Percentiles rank a stretch among this genome's conserved stretches.
Conservation (phyloP, 2,329 filamentous ascomycete species). For the Fusarium subglutinans region DNA sequence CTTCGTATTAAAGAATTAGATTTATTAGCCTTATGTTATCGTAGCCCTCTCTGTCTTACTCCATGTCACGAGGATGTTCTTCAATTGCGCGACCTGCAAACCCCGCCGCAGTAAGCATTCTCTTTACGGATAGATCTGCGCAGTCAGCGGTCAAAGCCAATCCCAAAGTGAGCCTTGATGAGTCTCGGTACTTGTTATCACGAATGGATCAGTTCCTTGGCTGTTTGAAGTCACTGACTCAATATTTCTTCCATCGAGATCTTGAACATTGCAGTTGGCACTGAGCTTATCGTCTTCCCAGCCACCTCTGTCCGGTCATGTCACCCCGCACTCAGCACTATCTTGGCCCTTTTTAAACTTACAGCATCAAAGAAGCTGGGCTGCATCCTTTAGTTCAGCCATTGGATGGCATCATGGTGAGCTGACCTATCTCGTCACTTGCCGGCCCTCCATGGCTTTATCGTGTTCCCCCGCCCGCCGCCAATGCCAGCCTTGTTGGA, state of each 20-base stretch:
- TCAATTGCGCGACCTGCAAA: background rate
- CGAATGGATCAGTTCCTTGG: background rate
- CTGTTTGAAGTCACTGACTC: background rate
- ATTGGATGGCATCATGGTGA: slow-evolving; percentile 29
- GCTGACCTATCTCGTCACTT: slow-evolving; percentile 21
- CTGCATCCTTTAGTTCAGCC: slow-evolving; percentile 18
- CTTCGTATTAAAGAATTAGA: background rate
- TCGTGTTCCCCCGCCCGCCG: slow-evolving; percentile 26
- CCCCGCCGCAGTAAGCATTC: background rate
- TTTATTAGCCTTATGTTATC: background rate
- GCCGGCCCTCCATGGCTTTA: slow-evolving; percentile 29
- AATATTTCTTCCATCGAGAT: slow-evolving; percentile 6
- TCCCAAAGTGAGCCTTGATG: background rate
- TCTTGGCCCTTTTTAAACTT: slow-evolving; percentile 18
- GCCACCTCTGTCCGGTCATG: background rate
- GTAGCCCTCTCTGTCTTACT: background rate
- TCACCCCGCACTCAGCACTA: slow-evolving; percentile 23
- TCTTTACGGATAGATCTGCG: slow-evolving; percentile 10
- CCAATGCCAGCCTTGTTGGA: slow-evolving; percentile 27
- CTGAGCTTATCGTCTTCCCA: slow-evolving; percentile 17
- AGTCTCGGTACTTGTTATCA: background rate
- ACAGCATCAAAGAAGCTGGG: slow-evolving; percentile 24
- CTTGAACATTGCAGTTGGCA: background rate
- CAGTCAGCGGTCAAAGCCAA: background rate
- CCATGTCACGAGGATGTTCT: background rate